Conservation (phyloP, 192 early-diverging fungal species). For the Lobulomyces angularis region DNA sequence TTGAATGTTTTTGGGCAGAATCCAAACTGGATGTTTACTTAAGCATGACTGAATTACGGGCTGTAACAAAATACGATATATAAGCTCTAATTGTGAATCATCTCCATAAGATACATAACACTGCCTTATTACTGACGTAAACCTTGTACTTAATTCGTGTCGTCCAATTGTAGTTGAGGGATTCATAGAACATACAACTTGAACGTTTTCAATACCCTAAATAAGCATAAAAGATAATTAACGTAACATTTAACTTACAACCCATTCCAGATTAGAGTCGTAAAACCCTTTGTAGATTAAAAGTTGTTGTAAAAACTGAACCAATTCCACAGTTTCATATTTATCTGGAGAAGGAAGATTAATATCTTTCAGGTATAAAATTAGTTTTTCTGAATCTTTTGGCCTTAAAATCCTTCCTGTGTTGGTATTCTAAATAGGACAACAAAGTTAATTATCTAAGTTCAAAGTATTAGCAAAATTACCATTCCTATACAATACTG, state of each 20-base stretch:
- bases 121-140: conserved; percentile 35
- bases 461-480: no score
- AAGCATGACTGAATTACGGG: conserved; percentile 18
- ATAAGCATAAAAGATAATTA: no score
- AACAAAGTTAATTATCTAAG: no score
- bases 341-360: conserved; percentile 46
- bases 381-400: conserved; percentile 34
- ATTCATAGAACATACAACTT: conserved; percentile 47
- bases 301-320: conserved; percentile 45
- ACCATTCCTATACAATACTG: conserved; percentile 33
- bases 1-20: conserved; percentile 24
- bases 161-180: conserved; percentile 34
- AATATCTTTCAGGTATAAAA: conserved; percentile 50
- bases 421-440: conserved; percentile 28
- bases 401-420: conserved; percentile 36
- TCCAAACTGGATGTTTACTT: conserved; percentile 27
- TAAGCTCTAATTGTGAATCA: conserved; percentile 26
- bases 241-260: no score
- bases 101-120: conserved; percentile 33
- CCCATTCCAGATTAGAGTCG: conserved; percentile 39
- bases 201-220: conserved; percentile 43
- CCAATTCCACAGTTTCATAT: conserved; percentile 45
- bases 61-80: conserved; percentile 26
- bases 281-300: conserved; percentile 46
- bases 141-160: conserved; percentile 35